phyloP scores from a whole-genome alignment of 1,284 basidiomycete genomes.

The Cryptococcus neoformans region DNA sequence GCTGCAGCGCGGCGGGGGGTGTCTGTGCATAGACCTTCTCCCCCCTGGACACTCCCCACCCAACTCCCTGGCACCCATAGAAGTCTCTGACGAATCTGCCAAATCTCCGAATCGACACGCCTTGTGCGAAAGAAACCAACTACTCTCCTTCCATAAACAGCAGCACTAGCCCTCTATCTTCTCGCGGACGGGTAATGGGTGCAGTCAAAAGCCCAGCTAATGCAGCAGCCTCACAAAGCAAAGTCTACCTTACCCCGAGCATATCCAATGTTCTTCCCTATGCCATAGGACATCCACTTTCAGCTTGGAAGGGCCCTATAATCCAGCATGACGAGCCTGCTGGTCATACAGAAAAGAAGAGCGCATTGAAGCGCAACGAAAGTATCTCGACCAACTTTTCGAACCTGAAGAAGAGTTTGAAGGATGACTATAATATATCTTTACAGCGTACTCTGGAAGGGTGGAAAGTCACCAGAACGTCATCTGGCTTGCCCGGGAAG shows the following conservation, averaged over 20 bases:
- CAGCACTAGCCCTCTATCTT: constrained; percentile 5
- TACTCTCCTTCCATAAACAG: constrained; percentile 11
- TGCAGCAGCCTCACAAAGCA: constrained; percentile 5
- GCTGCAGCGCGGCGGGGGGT: too few relatives aligned
- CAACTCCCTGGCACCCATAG: too few relatives aligned
- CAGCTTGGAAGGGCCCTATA: constrained; percentile 20
- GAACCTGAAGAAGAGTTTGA: not conserved
- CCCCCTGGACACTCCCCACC: too few relatives aligned
- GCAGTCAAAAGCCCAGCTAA: constrained; percentile 5
- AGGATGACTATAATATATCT: not conserved
- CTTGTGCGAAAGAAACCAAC: not conserved
- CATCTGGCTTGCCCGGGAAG: constrained; percentile 16
- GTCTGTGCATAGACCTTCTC: too few relatives aligned
- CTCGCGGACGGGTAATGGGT: constrained; percentile 21
- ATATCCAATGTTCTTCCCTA: constrained; percentile 28
- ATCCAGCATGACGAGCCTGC: not conserved
- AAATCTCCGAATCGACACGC: too few relatives aligned
- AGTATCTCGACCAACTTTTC: not conserved
- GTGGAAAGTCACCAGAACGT: constrained; percentile 11
- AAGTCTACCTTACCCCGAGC: constrained; percentile 15
- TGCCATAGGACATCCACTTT: constrained; percentile 17
- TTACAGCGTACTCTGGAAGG: constrained; percentile 2
- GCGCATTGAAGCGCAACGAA: not conserved
- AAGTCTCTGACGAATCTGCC: too few relatives aligned
- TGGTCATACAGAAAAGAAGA: not conserved